Base-by-base conservation (phyloP, 2,329 filamentous ascomycete species). In the Neonectria ditissima region DNA sequence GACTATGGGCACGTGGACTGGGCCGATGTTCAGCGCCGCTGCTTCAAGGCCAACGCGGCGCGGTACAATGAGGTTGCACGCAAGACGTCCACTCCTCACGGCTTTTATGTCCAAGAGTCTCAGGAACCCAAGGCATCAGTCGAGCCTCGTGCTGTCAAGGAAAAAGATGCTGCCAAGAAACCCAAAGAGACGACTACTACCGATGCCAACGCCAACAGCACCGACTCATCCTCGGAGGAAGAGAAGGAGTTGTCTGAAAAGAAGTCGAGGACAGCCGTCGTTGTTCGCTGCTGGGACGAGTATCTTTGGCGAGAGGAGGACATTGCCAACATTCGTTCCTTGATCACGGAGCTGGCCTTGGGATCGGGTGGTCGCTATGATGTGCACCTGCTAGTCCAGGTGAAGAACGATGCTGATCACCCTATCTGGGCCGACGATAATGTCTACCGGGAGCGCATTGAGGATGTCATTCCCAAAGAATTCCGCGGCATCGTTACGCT, bases 401-500 rank as follows among this genome's bases (percentile, higher is more conserved):
- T 97, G 72, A 94, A 92, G 78, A 85, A 91, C 65, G 91, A 97
- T 73, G 86, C 88, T 59, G 85, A 82, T 65, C 82, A 94, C 65
- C 91, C 92, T 9, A 89, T 97, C 72, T 96, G 92, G 90, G 91
- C 92, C 1, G 91, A 93, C 69, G 83, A 89, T 55, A 87, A 88
- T 50, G 84, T 84, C 53, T 97, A 90, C 81, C 83, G 86, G 75
- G 85, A 84, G 74, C 91, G 84, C 61, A 91, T 91, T 75, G 82
- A 87, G 55, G 87, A 91, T 53, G 86, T 87, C 26, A 86, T 95
- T 13, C 92, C 96, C 0, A 85, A 89, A 68, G 96, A 99, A 75
- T 97, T 99, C 80, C 91, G 87, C 69, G 92, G 92, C 50, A 89
- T 99, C 75, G 92, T 92, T 20, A 97, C 92, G 0, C 85, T 98